Conservation (phyloP, 192 early-diverging fungal species). For the Umbelopsis sp. region DNA sequence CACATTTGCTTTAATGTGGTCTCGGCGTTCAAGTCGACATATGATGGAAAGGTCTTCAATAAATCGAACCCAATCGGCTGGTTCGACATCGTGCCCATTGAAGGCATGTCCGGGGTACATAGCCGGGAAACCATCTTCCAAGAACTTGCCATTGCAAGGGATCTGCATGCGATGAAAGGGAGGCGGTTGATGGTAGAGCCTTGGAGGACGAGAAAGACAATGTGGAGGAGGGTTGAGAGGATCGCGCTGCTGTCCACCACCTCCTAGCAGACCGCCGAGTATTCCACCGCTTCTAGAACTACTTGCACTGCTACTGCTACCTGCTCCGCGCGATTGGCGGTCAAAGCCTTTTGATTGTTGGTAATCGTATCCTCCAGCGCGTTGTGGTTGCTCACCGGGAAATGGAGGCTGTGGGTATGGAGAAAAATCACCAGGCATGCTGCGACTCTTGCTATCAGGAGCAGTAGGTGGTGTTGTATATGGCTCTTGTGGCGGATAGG, state of each 20-base stretch:
- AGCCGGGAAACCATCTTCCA: not conserved
- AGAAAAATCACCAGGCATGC: too few species aligned
- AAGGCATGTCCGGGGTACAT: not conserved
- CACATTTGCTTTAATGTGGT: not conserved
- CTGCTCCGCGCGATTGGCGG: not conserved
- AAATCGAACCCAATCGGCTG: not conserved
- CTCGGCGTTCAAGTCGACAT: not conserved
- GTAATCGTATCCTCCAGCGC: too few species aligned
- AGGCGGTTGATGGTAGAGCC: not conserved
- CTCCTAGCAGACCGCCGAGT: not conserved
- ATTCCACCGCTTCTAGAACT: not conserved
- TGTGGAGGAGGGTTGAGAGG: conserved; percentile 2
- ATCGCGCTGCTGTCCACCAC: not conserved
- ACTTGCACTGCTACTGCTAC: not conserved
- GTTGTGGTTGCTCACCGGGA: too few species aligned
- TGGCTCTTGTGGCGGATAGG: too few species aligned
- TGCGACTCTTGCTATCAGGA: too few species aligned
- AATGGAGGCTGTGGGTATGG: too few species aligned
- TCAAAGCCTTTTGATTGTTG: too few species aligned
- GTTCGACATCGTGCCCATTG: not conserved
- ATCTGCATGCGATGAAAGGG: not conserved
- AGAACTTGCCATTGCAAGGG: not conserved
- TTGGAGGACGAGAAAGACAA: conserved; percentile 2
- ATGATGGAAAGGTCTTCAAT: not conserved
- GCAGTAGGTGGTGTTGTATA: too few species aligned